Percentiles rank a stretch among this genome's conserved stretches.
phyloP scores from a whole-genome alignment of 768 basidiomycete genomes.

The Agrocybe praecox region DNA sequence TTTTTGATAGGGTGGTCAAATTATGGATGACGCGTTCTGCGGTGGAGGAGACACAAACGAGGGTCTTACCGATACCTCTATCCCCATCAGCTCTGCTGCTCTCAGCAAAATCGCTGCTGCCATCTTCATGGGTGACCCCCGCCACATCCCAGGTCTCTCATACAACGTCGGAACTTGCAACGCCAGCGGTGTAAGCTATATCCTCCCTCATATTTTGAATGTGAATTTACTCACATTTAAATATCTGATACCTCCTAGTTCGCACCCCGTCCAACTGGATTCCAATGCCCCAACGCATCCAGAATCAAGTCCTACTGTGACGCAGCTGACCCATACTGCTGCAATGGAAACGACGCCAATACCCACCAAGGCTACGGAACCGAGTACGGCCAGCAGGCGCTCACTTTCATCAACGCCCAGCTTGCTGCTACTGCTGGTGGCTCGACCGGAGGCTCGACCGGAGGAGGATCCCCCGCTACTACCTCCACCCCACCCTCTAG shows the following conservation, averaged over 20 bases:
- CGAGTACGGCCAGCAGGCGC: conserved; percentile 30
- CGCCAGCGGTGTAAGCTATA: conserved; percentile 28
- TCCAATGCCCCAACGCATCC: conserved; percentile 6
- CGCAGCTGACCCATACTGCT: conserved; percentile 34
- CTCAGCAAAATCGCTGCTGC: conserved; percentile 33
- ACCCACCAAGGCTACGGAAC: conserved; percentile 34
- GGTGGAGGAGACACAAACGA: conserved; percentile 35
- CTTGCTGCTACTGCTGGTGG: conserved; percentile 20
- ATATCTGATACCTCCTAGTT: conserved; percentile 19
- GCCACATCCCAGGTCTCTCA: conserved; percentile 29
- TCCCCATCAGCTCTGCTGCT: conserved; percentile 30
- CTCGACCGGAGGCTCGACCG: background rate
- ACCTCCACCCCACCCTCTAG: conserved; percentile 7
- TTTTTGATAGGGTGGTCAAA: conserved; percentile 31
- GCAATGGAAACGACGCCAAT: conserved; percentile 29
- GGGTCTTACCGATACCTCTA: conserved; percentile 27
- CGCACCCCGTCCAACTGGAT: conserved; percentile 33
- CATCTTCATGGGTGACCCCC: conserved; percentile 37
- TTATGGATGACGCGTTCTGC: conserved; percentile 34
- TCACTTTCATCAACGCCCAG: conserved; percentile 30
- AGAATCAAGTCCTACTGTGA: conserved; percentile 27
- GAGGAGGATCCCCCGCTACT: conserved; percentile 6
- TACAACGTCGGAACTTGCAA: conserved; percentile 36
- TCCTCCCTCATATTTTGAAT: background rate
- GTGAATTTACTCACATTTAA: background rate